A percentile compares a stretch with the other conserved stretches of the same genome.
Conservation (phyloP, 2,329 filamentous ascomycete species). For the Fusarium pilosicola region DNA sequence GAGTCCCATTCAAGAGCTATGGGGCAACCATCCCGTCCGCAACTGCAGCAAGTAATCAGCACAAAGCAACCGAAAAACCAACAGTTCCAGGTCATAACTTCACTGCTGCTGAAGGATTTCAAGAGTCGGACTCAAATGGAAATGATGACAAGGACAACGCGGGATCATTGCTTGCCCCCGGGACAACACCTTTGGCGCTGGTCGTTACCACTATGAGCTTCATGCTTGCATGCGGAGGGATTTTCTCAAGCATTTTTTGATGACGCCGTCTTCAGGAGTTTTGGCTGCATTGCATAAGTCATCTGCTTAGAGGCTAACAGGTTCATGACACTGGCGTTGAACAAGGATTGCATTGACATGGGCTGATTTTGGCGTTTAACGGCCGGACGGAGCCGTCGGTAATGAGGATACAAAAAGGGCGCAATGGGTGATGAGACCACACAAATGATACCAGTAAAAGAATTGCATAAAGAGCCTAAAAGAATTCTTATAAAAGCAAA, state of each 20-base stretch:
- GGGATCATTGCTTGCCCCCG: conserved; percentile 23
- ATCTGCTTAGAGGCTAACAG: not conserved
- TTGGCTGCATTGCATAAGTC: conserved; percentile 10
- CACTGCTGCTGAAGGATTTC: conserved; percentile 49
- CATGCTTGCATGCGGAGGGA: conserved; percentile 37
- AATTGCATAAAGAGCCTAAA: conserved; percentile 1
- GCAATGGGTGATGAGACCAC: conserved; percentile 20
- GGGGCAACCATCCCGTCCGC: conserved; percentile 63
- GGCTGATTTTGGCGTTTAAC: conserved; percentile 35
- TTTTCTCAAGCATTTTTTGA: conserved; percentile 25
- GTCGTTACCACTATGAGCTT: conserved; percentile 35
- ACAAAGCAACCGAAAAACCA: conserved; percentile 39
- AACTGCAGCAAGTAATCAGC: conserved; percentile 55
- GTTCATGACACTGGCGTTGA: conserved; percentile 34
- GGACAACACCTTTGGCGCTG: conserved; percentile 27
- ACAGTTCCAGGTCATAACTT: conserved; percentile 34
- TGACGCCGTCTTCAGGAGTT: not conserved
- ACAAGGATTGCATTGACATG: conserved; percentile 27
- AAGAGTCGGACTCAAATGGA: conserved; percentile 21
- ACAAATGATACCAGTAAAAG: conserved; percentile 34
- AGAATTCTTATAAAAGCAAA: not conserved
- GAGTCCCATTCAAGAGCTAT: conserved; percentile 61
- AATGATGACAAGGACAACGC: conserved; percentile 20
- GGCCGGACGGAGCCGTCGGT: conserved; percentile 22
- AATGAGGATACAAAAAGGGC: conserved; percentile 32